Conservation (phyloP, 2,329 filamentous ascomycete species). For the Pseudocercospora fijiensis region DNA sequence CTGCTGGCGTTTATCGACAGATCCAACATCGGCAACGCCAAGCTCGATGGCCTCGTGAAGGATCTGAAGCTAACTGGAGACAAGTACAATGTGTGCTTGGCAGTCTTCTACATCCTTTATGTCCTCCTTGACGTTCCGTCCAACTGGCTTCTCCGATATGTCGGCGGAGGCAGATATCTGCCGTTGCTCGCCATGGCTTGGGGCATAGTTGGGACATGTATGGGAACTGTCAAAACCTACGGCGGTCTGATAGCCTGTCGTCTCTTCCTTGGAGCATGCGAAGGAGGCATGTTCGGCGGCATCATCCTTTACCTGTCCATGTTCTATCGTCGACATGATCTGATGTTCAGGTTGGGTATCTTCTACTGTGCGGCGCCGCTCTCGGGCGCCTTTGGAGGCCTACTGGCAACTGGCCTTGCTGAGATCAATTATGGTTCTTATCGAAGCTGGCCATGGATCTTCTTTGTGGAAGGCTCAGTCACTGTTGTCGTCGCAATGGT, state of each 20-base stretch:
- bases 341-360: conserved; percentile 43
- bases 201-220: conserved; percentile 44
- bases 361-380: conserved; percentile 41
- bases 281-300: conserved; percentile 42
- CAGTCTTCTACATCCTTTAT: conserved; percentile 49
- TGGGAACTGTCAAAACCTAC: conserved; percentile 46
- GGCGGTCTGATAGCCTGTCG: conserved; percentile 43
- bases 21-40: conserved; percentile 42
- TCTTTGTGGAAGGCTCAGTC: conserved; percentile 51
- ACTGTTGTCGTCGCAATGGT: conserved; percentile 55
- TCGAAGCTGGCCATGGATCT: conserved; percentile 43
- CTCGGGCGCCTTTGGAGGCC: conserved; percentile 44
- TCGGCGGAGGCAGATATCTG: conserved; percentile 45
- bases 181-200: conserved; percentile 43
- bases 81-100: conserved; percentile 46
- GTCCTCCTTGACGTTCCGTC: conserved; percentile 45
- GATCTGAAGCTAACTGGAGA: conserved; percentile 44
- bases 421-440: conserved; percentile 42
- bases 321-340: conserved; percentile 44
- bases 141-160: conserved; percentile 44
- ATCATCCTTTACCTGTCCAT: conserved; percentile 46
- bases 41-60: conserved; percentile 43
- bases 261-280: conserved; percentile 44
- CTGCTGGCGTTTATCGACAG: conserved; percentile 52
- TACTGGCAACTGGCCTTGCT: conserved; percentile 46